Base-by-base conservation (phyloP, 208 protist genomes). In the Leishmania amazonensis region DNA sequence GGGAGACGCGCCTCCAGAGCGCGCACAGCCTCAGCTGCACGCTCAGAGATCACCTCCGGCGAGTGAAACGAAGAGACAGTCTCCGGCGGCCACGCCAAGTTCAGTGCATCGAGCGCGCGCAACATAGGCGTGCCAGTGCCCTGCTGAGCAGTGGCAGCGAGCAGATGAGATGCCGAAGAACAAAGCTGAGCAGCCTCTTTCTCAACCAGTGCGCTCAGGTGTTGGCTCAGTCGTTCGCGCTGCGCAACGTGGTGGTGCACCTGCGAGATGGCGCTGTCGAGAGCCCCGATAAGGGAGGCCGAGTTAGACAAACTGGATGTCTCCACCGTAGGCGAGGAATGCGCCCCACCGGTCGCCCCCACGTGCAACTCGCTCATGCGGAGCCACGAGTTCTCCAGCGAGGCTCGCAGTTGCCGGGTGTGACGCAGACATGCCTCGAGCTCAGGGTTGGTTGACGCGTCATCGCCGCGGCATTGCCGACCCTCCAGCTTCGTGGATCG, bases 401-500 rank as follows among this genome's bases (percentile, higher is more conserved):
- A 76, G 40, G 74, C 38, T 21, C 83, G 78, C 8, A 86, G 58
- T 35, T 79, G 53, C 67, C 68, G 74, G 5, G 70, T 80, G 24
- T 80, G 60, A 21, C 70, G 47, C 74, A 86, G 67, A 68, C 78
- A 86, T 62, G 70, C 54, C 38, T 75, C 74, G 13, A 86, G 78
- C 38, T 70, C 74, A 2, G 83, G 83, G 17, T 79, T 21, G 15
- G 9, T n/a, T 3, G 57, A 21, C 13, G 49, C 35, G 24, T 74
- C 78, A 3, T 42, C 58, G 38, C 58, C 11, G 57, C 65, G n/a
- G 65, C 53, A 64, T 51, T 81, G 74, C 42, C 31, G 51, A 13
- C 73, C 24, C 51, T 86, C 83, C 3, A 86, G 40, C 57, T 79
- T 82, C 1, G 83, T 80, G 58, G 78, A 79, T 31, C 78, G 78